Evolutionary conservation across 805 yeast species (phyloP), one percentile per base, ranked within the genome.

Genomic region (Metschnikowia borealis): DNA sequence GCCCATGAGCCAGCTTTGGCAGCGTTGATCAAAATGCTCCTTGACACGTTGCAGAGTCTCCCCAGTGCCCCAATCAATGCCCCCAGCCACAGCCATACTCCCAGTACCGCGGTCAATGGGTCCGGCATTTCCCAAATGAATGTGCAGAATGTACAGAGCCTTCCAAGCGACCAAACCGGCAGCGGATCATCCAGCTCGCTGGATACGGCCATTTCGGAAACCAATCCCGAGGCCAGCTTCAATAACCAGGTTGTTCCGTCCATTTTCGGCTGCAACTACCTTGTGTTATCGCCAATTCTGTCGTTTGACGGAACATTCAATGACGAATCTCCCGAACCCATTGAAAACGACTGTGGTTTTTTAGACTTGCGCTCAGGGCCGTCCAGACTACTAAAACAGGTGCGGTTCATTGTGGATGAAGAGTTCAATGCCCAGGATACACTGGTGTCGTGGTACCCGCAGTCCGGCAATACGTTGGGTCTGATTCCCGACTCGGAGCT

Each of bases 251-350:
- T 35, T 3, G 40, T 44, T 10, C 46, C 46, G 1, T 44, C 39
- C 23, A 44, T 15, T 14, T 44, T 44, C 23, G 38, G 39, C 10
- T 21, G 21, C 21, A 29, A 44, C 34, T 44, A 44, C 46, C 38
- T 44, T 15, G 39, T 44, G 11, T 26, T 44, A 6, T 44, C 46
- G 23, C 46, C 46, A 5, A 35, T 44, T n/a, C 46, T 44, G 46
- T 44, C 46, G n/a, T 44, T 44, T 35, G 46, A 44, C 21, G 46
- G 39, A n/a, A 20, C 39, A 34, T 11, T 34, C 23, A 20, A 14
- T 8, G 33, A 26, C 11, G 11, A 26, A 26, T 8, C 33, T 3
- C 21, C 33, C 1, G 17, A 44, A 7, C 46, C 33, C 17, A 15
- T 43, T 10, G 46, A 44, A 13, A 35, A 35, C 34, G 46, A 44